Percentiles rank a stretch among this genome's conserved stretches.
phyloP scores from a whole-genome alignment of 306 rosid genomes.

The Acacia acuminata region DNA sequence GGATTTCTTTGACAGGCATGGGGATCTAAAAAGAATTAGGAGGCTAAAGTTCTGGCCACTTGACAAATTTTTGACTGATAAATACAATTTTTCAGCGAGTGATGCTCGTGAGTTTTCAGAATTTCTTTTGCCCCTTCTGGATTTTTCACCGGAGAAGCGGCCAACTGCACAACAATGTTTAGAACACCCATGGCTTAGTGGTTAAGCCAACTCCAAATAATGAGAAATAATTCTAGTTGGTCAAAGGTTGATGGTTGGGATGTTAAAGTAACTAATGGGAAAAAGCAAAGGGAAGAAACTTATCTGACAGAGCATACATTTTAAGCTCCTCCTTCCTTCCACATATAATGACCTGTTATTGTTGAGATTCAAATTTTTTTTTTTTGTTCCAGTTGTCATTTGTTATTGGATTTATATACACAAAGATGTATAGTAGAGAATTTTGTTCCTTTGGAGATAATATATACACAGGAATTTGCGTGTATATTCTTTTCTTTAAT shows the following conservation, averaged over 20 bases:
- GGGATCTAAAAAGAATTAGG: slow-evolving; percentile 92
- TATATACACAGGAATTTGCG: slow-evolving; percentile 32
- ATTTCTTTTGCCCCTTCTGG: slow-evolving; percentile 72
- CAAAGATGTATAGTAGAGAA: slow-evolving; percentile 60
- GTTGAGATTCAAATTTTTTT: slow-evolving; percentile 48
- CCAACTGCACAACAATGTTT: slow-evolving; percentile 92
- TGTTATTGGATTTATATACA: slow-evolving; percentile 44
- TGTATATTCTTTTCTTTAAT: slow-evolving; percentile 29
- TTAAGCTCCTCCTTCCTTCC: slow-evolving; percentile 32
- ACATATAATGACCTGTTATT: slow-evolving; percentile 46
- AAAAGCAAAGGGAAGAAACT: slow-evolving; percentile 58
- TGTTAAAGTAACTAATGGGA: slow-evolving; percentile 54
- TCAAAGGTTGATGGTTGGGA: slow-evolving; percentile 61
- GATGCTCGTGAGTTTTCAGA: slow-evolving; percentile 75
- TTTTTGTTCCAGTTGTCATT: slow-evolving; percentile 32
- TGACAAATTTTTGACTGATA: slow-evolving; percentile 70
- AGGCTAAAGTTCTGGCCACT: slow-evolving; percentile 88
- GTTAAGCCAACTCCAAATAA: slow-evolving; percentile 35
- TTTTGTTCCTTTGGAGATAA: slow-evolving; percentile 47
- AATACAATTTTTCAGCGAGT: slow-evolving; percentile 62
- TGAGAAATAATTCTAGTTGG: slow-evolving; percentile 42
- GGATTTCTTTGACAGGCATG: slow-evolving; percentile 90
- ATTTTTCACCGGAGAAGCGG: slow-evolving; percentile 88
- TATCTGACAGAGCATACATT: slow-evolving; percentile 21
- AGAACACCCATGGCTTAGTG: slow-evolving; percentile 77